Evolutionary conservation across 129 eudicot genomes (phyloP).

Genomic region (Cynara cardunculus): DNA sequence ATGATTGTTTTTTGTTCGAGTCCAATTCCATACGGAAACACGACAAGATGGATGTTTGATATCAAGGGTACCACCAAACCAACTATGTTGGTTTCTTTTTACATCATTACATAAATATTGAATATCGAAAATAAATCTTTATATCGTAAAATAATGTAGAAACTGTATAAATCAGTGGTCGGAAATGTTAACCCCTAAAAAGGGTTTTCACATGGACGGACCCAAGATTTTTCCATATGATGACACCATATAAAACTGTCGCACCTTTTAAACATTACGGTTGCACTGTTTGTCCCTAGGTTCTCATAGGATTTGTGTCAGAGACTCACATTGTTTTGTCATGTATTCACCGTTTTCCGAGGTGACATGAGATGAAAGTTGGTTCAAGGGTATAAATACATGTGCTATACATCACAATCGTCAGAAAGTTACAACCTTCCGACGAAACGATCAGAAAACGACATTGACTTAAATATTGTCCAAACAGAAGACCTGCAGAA

Average conservation of each 20-base stretch:
- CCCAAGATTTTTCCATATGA: too few relatives aligned
- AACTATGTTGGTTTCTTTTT: background rate
- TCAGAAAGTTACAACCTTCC: background rate
- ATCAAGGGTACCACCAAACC: background rate
- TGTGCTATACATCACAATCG: background rate
- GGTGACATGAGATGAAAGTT: background rate
- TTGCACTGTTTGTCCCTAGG: too few relatives aligned
- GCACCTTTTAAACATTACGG: too few relatives aligned
- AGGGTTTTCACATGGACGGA: too few relatives aligned
- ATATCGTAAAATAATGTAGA: background rate
- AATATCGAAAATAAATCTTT: background rate
- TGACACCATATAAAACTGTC: too few relatives aligned
- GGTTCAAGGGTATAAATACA: background rate
- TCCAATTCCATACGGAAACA: background rate
- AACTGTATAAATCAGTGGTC: background rate
- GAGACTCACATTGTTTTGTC: background rate
- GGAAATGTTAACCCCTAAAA: background rate
- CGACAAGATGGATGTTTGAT: background rate
- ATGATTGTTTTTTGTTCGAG: background rate
- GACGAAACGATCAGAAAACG: too few relatives aligned
- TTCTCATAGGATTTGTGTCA: background rate
- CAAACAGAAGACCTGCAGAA: background rate
- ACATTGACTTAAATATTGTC: background rate
- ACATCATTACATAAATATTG: background rate
- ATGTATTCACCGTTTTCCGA: background rate